phyloP scores from a whole-genome alignment of 1,284 basidiomycete genomes.

The Pseudozyma sp. region DNA sequence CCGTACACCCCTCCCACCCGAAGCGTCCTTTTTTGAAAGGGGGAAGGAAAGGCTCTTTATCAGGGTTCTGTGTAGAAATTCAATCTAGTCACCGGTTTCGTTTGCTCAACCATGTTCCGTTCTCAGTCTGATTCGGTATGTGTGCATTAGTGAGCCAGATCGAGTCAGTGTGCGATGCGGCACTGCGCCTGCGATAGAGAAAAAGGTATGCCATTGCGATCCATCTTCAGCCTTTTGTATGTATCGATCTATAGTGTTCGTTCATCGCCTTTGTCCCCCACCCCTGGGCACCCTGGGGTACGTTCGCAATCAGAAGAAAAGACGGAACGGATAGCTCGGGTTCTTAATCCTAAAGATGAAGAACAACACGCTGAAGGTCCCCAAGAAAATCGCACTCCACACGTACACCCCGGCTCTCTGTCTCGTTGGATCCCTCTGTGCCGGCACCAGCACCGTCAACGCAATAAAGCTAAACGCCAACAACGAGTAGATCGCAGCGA shows the following conservation, averaged over 20 bases:
- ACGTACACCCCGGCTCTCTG: constrained; percentile 89
- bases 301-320: constrained; percentile 38
- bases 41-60: not conserved
- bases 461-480: constrained; percentile 85
- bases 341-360: constrained; percentile 94
- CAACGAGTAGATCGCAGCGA: constrained; percentile 85
- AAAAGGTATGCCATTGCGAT: too few relatives aligned
- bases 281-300: not conserved
- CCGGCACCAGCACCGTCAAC: constrained; percentile 83
- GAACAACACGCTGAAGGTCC: constrained; percentile 88
- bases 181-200: too few relatives aligned
- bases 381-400: constrained; percentile 84
- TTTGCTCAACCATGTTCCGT: not conserved
- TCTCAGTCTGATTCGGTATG: not conserved
- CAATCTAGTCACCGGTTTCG: constrained; percentile 13
- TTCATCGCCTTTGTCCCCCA: not conserved
- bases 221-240: too few relatives aligned
- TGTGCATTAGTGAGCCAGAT: not conserved
- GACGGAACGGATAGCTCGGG: constrained; percentile 57
- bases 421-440: constrained; percentile 77
- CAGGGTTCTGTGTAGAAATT: not conserved
- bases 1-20: too few relatives aligned
- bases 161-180: too few relatives aligned
- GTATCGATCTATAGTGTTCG: too few relatives aligned
- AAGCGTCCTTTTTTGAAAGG: too few relatives aligned